These are phyloP conservation scores for Phytophthora hybrid DNA, from an alignment of 352 stramenopile genomes.

Conservation along the genomic window DNA sequence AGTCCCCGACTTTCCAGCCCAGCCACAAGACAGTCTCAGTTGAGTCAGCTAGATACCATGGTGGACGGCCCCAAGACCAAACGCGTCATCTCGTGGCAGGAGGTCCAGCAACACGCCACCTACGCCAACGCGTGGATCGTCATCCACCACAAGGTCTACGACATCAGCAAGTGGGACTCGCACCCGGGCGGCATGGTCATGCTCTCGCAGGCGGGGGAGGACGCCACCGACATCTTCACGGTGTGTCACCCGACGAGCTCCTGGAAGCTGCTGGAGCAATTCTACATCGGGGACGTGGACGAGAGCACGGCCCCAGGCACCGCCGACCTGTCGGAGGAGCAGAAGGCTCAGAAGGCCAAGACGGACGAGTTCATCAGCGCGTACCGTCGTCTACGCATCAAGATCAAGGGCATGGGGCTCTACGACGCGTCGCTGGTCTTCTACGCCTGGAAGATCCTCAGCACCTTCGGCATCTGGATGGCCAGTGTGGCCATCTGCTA, in stretches of 20 bases:
- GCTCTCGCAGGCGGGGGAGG: constrained; percentile 97
- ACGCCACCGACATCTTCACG: constrained; percentile 99
- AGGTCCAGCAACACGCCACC: constrained; percentile 82
- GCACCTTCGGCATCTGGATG: constrained; percentile 93
- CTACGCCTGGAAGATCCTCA: constrained; percentile 97
- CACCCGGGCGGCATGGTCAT: constrained; percentile 94
- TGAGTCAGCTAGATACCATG: constrained; percentile 39
- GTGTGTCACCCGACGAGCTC: constrained; percentile 96
- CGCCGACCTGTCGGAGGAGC: constrained; percentile 49
- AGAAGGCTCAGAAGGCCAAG: constrained; percentile 56
- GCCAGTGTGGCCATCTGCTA: constrained; percentile 90
- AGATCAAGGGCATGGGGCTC: constrained; percentile 95
- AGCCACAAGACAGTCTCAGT: constrained; percentile 11
- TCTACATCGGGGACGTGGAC: constrained; percentile 97
- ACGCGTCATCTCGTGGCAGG: constrained; percentile 78
- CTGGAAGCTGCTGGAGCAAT: constrained; percentile 95
- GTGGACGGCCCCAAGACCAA: constrained; percentile 69
- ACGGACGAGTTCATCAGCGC: constrained; percentile 96
- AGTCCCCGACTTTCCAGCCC: constrained; percentile 39
- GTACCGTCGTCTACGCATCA: constrained; percentile 95
- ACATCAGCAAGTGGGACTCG: constrained; percentile 87
- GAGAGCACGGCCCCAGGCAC: constrained; percentile 52
- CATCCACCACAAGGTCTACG: constrained; percentile 93
- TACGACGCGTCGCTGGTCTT: constrained; percentile 94
- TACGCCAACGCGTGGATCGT: constrained; percentile 88